phyloP scores from a whole-genome alignment of 192 early-diverging fungal genomes.

The Haplosporangium gracile region DNA sequence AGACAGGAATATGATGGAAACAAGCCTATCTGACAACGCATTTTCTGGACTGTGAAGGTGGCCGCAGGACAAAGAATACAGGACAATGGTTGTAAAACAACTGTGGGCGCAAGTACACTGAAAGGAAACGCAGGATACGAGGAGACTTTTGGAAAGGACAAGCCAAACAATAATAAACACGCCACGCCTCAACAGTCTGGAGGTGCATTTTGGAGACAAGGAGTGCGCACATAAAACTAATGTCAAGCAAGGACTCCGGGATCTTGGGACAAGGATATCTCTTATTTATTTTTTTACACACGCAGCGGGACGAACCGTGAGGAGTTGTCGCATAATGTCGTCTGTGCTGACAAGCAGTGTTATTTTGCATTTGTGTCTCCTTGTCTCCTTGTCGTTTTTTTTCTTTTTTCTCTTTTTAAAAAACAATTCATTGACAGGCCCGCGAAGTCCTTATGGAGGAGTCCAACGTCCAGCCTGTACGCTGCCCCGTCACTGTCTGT shows the following conservation, averaged over 20 bases:
- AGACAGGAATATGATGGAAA: not conserved
- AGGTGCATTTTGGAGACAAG: not conserved
- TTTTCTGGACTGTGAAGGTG: not conserved
- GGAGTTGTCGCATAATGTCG: not conserved
- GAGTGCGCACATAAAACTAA: not conserved
- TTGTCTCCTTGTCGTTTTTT: not conserved
- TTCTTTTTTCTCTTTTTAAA: constrained; percentile 3
- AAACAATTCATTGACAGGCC: constrained; percentile 60
- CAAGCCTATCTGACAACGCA: not conserved
- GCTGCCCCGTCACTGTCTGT: constrained; percentile 98
- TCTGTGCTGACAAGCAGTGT: not conserved
- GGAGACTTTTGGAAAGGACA: not conserved
- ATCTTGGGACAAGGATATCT: not conserved
- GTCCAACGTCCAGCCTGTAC: constrained; percentile 98
- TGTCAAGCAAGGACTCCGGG: constrained; percentile 5
- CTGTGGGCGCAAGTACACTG: no score
- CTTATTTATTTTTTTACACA: not conserved
- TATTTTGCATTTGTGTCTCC: not conserved
- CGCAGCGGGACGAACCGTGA: not conserved
- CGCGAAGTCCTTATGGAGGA: constrained; percentile 97
- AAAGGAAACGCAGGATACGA: no score
- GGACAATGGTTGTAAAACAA: no score
- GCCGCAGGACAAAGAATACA: no score
- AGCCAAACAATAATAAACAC: not conserved
- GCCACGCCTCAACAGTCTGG: not conserved